A percentile compares a stretch with the other conserved stretches of the same genome.
Conservation (phyloP, 2,329 filamentous ascomycete species). For the Pseudogymnoascus sp. region DNA sequence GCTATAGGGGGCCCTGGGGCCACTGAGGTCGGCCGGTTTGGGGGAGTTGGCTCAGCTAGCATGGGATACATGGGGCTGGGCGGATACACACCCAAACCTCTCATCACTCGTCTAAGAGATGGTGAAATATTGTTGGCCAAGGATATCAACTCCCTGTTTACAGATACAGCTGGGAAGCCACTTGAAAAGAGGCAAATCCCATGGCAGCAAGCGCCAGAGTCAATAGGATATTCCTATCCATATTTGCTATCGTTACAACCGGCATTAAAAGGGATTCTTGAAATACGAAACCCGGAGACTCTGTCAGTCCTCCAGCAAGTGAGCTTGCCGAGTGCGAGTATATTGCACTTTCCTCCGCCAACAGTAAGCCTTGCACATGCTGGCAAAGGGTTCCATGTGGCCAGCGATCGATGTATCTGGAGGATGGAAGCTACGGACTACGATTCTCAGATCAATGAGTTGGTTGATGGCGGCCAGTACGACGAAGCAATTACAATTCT, state of each 20-base stretch:
- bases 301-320: conserved; percentile 84
- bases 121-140: conserved; percentile 90
- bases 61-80: conserved; percentile 98
- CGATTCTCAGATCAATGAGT: conserved; percentile 75
- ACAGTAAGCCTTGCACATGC: conserved; percentile 92
- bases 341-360: conserved; percentile 85
- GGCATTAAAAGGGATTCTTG: conserved; percentile 72
- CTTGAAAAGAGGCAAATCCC: conserved; percentile 82
- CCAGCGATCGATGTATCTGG: conserved; percentile 87
- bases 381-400: conserved; percentile 89
- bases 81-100: conserved; percentile 81
- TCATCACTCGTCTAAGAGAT: conserved; percentile 73
- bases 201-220: conserved; percentile 81
- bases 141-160: conserved; percentile 91
- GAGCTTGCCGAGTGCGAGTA: conserved; percentile 68
- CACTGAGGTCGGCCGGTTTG: conserved; percentile 54
- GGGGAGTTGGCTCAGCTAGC: conserved; percentile 71
- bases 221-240: conserved; percentile 92
- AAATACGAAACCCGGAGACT: conserved; percentile 88
- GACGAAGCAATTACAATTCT: conserved; percentile 91
- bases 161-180: conserved; percentile 73
- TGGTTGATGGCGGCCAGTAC: conserved; percentile 64
- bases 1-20: conserved; percentile 57
- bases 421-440: conserved; percentile 92
- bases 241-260: conserved; percentile 84